phyloP scores from a whole-genome alignment of 768 basidiomycete species.

The Lactarius sp. region DNA sequence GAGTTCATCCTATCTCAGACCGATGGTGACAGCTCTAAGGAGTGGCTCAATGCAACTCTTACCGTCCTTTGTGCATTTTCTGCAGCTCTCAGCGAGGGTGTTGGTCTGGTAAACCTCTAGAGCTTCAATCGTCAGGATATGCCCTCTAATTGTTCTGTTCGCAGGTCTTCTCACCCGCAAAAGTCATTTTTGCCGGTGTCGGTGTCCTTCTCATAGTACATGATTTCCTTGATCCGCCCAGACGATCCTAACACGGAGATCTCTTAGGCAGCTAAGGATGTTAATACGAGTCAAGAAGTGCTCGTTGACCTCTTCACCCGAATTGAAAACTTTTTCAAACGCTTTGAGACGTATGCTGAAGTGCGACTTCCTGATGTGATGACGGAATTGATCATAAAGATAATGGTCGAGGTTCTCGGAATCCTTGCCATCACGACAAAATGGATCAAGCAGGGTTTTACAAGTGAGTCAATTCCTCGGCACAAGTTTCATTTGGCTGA shows the following conservation, averaged over 20 bases:
- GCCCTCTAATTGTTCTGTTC: not conserved
- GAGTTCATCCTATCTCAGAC: not conserved
- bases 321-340: slow-evolving; percentile 5
- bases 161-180: slow-evolving; percentile 1
- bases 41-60: not conserved
- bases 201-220: not conserved
- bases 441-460: not conserved
- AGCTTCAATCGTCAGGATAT: not conserved
- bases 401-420: slow-evolving; percentile 4
- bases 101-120: not conserved
- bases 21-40: not conserved
- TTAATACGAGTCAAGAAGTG: not conserved
- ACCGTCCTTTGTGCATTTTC: slow-evolving; percentile 6
- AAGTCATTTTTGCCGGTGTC: slow-evolving; percentile 1
- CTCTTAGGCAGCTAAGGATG: slow-evolving; percentile 1
- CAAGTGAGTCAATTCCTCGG: not conserved
- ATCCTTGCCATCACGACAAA: slow-evolving; percentile 3
- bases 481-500: not conserved
- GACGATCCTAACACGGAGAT: not conserved
- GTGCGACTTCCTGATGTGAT: not conserved
- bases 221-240: not conserved
- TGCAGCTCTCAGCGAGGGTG: not conserved
- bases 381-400: slow-evolving; percentile 1
- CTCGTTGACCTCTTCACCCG: slow-evolving; percentile 1
- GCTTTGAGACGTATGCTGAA: not conserved